These are phyloP conservation scores for Gilbertella persicaria DNA, from an alignment of 371 early-diverging fungal genomes.

Conservation along the genomic window DNA sequence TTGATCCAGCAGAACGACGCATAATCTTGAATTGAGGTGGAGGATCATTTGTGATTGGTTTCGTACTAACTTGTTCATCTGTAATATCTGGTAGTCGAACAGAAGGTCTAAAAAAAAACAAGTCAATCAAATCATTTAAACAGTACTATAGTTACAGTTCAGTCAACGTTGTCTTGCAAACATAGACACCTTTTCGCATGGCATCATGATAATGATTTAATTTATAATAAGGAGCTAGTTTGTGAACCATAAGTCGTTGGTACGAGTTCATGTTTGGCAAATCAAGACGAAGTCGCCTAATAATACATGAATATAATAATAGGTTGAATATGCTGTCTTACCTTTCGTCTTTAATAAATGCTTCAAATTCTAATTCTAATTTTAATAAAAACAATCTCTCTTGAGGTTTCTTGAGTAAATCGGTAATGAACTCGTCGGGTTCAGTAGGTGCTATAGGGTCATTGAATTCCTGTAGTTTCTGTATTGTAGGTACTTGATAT, in stretches of 20 bases:
- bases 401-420: conserved; percentile 68
- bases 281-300: conserved; percentile 63
- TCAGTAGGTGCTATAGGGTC: conserved; percentile 20
- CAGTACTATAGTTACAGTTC: conserved; percentile 53
- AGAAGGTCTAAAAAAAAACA: conserved; percentile 36
- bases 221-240: conserved; percentile 73
- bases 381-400: conserved; percentile 76
- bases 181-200: conserved; percentile 58
- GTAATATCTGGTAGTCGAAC: conserved; percentile 52
- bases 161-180: conserved; percentile 62
- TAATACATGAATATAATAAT: too few relatives aligned
- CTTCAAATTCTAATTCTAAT: conserved; percentile 68
- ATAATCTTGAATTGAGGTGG: conserved; percentile 52
- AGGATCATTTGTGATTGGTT: conserved; percentile 1
- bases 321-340: conserved; percentile 26
- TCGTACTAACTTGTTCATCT: neutral
- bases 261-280: conserved; percentile 80
- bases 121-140: neutral
- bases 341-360: conserved; percentile 63
- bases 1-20: conserved; percentile 37
- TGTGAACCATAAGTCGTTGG: conserved; percentile 75
- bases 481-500: neutral
- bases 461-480: conserved; percentile 17
- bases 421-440: conserved; percentile 66
- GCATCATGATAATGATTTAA: conserved; percentile 67